Percentiles rank a stretch among this genome's conserved stretches.
These are phyloP conservation scores for Tuber borchii DNA, from an alignment of 495 filamentous ascomycete species.

Conservation along the genomic window DNA sequence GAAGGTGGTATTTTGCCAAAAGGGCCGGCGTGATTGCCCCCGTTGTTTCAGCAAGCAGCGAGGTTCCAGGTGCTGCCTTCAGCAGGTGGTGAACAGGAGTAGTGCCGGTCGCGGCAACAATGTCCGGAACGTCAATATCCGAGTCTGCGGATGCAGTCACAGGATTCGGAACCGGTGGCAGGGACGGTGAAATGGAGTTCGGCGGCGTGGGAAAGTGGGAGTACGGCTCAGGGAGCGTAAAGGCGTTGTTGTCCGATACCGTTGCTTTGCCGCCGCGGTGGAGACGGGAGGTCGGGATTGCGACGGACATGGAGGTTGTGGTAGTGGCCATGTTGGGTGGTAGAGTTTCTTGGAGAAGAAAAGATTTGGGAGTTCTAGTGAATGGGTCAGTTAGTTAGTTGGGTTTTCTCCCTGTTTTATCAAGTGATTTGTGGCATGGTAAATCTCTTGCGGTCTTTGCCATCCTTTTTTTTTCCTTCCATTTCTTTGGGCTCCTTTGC, in stretches of 20 bases:
- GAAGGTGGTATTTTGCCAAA: constrained; percentile 85
- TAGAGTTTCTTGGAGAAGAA: constrained; percentile 1
- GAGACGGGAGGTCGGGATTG: constrained; percentile 34
- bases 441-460: neutral
- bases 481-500: neutral
- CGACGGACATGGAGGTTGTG: constrained; percentile 31
- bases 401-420: neutral
- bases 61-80: constrained; percentile 44
- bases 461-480: neutral
- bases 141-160: constrained; percentile 51
- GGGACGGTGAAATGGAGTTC: constrained; percentile 87
- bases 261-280: constrained; percentile 37
- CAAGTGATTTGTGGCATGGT: constrained; percentile 1
- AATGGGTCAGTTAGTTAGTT: neutral
- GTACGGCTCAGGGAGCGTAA: constrained; percentile 39
- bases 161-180: constrained; percentile 63
- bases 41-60: constrained; percentile 55
- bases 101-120: constrained; percentile 54
- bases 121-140: constrained; percentile 74
- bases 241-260: constrained; percentile 36
- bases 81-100: constrained; percentile 43
- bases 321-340: constrained; percentile 28
- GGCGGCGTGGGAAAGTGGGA: constrained; percentile 79
- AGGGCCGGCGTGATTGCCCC: constrained; percentile 79
- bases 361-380: neutral